These are phyloP conservation scores for Kazachstania sp. DNA, from an alignment of 1,139 yeast genomes.

Conservation along the genomic window DNA sequence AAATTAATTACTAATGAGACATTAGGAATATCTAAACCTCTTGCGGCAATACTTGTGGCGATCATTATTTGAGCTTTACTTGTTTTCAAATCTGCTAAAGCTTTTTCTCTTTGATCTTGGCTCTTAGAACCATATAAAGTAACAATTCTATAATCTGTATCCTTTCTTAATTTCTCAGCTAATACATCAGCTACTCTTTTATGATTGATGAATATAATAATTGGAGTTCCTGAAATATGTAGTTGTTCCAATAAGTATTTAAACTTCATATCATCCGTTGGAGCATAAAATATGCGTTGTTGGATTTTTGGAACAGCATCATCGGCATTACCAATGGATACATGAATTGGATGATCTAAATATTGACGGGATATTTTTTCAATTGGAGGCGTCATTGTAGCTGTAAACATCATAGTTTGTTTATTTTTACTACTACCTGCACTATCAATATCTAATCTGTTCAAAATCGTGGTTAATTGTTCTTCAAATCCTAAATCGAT, in stretches of 20 bases:
- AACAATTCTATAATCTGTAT: slow-evolving; percentile 44
- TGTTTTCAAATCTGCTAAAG: slow-evolving; percentile 74
- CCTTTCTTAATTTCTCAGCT: slow-evolving; percentile 39
- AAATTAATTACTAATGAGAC: slow-evolving; percentile 79
- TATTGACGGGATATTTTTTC: slow-evolving; percentile 58
- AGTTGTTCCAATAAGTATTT: slow-evolving; percentile 13
- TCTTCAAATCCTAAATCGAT: slow-evolving; percentile 90
- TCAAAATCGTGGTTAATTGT: slow-evolving; percentile 55
- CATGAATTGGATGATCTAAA: slow-evolving; percentile 51
- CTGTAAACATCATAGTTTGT: slow-evolving; percentile 83
- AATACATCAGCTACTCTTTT: slow-evolving; percentile 65
- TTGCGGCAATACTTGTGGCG: slow-evolving; percentile 98
- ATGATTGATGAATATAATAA: slow-evolving; percentile 75
- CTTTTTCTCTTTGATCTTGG: slow-evolving; percentile 80
- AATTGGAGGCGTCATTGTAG: slow-evolving; percentile 76
- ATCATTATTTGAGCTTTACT: slow-evolving; percentile 90
- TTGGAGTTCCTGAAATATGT: slow-evolving; percentile 40
- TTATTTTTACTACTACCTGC: slow-evolving; percentile 31
- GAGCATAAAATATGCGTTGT: slow-evolving; percentile 34
- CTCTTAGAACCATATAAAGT: slow-evolving; percentile 80
- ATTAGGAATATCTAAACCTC: slow-evolving; percentile 91
- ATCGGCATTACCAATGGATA: slow-evolving; percentile 57
- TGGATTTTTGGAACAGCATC: slow-evolving; percentile 40
- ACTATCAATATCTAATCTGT: slow-evolving; percentile 22
- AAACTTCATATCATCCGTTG: slow-evolving; percentile 47